Percentiles rank a stretch among this genome's conserved stretches.
Evolutionary conservation across 169 alveolate species (phyloP).

Genomic region (Eimeria sp.): DNA sequence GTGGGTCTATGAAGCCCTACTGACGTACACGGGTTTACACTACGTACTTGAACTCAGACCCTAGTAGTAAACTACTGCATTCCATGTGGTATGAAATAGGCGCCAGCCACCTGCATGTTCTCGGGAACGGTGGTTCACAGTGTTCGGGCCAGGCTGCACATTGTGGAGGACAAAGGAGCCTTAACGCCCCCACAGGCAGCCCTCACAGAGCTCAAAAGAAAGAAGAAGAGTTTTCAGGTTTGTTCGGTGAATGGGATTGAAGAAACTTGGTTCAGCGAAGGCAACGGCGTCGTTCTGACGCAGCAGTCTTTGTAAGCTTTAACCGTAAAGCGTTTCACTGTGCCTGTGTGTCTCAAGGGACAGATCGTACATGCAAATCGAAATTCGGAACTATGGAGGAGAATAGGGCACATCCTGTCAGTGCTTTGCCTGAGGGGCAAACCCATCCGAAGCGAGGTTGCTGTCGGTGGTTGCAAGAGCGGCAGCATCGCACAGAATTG

Average conservation of each 20-base stretch:
- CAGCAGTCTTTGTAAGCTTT: neutral
- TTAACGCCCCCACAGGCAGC: neutral
- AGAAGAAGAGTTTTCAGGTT: neutral
- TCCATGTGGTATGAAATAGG: neutral
- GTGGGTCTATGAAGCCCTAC: neutral
- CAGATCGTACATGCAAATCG: neutral
- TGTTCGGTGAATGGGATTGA: neutral
- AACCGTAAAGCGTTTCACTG: neutral
- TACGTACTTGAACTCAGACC: neutral
- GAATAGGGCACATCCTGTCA: neutral
- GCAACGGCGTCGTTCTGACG: neutral
- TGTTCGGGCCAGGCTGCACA: neutral
- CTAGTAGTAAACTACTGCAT: neutral
- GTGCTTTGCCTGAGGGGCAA: neutral
- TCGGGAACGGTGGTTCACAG: neutral
- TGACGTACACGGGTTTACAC: neutral
- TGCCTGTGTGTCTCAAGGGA: neutral
- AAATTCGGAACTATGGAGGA: neutral
- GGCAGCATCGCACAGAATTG: conserved; percentile 6
- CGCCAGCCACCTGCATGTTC: neutral
- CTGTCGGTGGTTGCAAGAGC: conserved; percentile 7
- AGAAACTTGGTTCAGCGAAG: neutral
- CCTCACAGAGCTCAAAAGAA: neutral
- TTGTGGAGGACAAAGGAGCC: neutral
- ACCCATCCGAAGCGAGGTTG: neutral